These are phyloP conservation scores for Calonectria ilicicola DNA, from an alignment of 2,329 filamentous ascomycete genomes.

Conservation along the genomic window DNA sequence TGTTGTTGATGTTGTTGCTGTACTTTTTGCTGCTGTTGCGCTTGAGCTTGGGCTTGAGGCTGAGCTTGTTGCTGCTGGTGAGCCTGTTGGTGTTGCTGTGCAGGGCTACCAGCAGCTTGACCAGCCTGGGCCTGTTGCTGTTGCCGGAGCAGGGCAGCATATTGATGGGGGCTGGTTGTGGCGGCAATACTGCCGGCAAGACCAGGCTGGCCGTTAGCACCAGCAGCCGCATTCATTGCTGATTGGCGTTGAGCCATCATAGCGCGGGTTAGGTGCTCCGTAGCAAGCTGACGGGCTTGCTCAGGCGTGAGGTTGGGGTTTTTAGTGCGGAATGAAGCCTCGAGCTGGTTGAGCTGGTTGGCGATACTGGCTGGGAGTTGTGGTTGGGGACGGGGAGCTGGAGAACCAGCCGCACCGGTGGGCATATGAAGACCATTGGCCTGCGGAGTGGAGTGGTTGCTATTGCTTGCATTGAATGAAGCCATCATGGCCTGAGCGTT, in stretches of 20 bases:
- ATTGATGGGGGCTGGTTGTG: slow-evolving; percentile 68
- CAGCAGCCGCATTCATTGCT: slow-evolving; percentile 68
- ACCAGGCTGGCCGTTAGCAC: slow-evolving; percentile 59
- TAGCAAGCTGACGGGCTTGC: slow-evolving; percentile 63
- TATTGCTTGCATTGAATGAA: slow-evolving; percentile 55
- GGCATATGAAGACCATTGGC: slow-evolving; percentile 61
- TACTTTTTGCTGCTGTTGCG: slow-evolving; percentile 40
- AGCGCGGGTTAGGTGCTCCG: slow-evolving; percentile 60
- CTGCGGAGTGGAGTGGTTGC: slow-evolving; percentile 58
- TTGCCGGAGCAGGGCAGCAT: slow-evolving; percentile 68
- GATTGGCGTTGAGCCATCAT: slow-evolving; percentile 63
- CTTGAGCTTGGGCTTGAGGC: slow-evolving; percentile 44
- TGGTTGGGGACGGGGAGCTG: slow-evolving; percentile 54
- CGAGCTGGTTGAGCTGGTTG: slow-evolving; percentile 63
- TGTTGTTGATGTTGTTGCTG: slow-evolving; percentile 46
- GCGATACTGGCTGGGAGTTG: slow-evolving; percentile 61
- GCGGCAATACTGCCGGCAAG: slow-evolving; percentile 62
- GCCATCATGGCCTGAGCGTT: slow-evolving; percentile 67
- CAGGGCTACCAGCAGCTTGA: slow-evolving; percentile 45
- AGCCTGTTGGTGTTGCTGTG: slow-evolving; percentile 41
- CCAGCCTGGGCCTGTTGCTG: slow-evolving; percentile 64
- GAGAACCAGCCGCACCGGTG: slow-evolving; percentile 57
- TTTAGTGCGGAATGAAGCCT: slow-evolving; percentile 63
- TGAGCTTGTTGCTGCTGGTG: slow-evolving; percentile 41
- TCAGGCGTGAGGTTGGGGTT: slow-evolving; percentile 64